A percentile compares a stretch with the other conserved stretches of the same genome.
Evolutionary conservation across 441 rosid species (phyloP).

Genomic region (Gossypium davidsonii): DNA sequence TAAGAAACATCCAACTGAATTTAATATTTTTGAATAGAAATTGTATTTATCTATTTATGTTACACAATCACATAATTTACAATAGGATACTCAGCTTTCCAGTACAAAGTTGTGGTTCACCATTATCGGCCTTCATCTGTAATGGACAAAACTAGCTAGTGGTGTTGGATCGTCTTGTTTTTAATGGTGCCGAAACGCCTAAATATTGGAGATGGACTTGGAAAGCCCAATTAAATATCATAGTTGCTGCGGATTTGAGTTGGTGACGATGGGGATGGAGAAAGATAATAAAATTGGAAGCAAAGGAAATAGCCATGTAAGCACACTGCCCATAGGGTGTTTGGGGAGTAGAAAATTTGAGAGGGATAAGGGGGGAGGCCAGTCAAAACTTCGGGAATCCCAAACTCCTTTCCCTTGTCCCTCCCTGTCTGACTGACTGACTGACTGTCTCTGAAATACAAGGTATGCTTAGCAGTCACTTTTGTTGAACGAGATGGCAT

Average conservation of each 20-base stretch:
- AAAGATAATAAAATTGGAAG: not conserved
- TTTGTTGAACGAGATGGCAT: conserved; percentile 33
- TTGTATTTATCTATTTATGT: too few relatives aligned
- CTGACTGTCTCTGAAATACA: conserved; percentile 23
- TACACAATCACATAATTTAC: not conserved
- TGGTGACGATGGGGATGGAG: not conserved
- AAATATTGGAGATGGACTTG: conserved; percentile 1
- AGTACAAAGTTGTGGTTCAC: not conserved
- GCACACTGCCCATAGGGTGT: conserved; percentile 33
- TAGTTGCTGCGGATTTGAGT: not conserved
- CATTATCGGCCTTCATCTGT: not conserved
- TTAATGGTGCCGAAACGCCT: not conserved
- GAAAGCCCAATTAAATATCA: not conserved
- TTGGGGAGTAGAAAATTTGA: conserved; percentile 14
- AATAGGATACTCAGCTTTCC: not conserved
- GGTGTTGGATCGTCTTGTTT: not conserved
- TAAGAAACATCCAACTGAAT: too few relatives aligned
- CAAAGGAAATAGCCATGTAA: conserved; percentile 19
- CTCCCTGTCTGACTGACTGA: conserved; percentile 13
- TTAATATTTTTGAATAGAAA: too few relatives aligned
- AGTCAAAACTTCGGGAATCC: conserved; percentile 44
- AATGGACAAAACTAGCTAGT: not conserved
- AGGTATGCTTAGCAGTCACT: conserved; percentile 20
- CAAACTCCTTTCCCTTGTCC: conserved; percentile 8
- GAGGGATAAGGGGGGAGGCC: not conserved